Percentiles rank a stretch among this genome's conserved stretches.
Conservation (phyloP, 2,329 filamentous ascomycete species). For the Graphiopsis chlorocephala region DNA sequence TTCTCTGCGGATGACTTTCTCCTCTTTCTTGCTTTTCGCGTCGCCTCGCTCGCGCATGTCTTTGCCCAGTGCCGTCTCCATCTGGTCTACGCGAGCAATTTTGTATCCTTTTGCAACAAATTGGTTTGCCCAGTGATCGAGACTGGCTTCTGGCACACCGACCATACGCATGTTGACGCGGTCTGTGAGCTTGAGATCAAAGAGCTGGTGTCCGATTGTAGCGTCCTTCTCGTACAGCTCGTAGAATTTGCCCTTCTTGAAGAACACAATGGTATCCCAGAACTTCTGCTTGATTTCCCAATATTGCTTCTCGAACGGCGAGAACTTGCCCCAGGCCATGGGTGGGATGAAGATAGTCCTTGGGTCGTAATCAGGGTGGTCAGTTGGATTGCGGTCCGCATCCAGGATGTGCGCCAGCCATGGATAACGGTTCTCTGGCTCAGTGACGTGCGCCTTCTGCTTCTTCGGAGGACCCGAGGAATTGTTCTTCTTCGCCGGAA, state of each 20-base stretch:
- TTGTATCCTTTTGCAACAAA: constrained; percentile 98
- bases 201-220: constrained; percentile 91
- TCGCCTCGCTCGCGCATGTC: constrained; percentile 94
- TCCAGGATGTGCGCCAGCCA: constrained; percentile 88
- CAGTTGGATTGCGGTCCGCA: constrained; percentile 74
- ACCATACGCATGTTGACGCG: constrained; percentile 99
- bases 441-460: constrained; percentile 71
- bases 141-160: constrained; percentile 88
- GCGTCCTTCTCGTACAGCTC: constrained; percentile 98
- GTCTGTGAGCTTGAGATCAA: constrained; percentile 96
- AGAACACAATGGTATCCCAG: constrained; percentile 97
- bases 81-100: constrained; percentile 93
- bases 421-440: constrained; percentile 80
- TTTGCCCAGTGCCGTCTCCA: constrained; percentile 91
- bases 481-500: constrained; percentile 32
- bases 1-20: constrained; percentile 91
- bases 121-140: constrained; percentile 97
- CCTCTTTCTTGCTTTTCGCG: constrained; percentile 66
- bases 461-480: constrained; percentile 34
- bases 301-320: constrained; percentile 95
- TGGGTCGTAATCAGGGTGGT: constrained; percentile 86
- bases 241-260: constrained; percentile 99
- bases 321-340: constrained; percentile 75
- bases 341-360: constrained; percentile 88
- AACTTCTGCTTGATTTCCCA: constrained; percentile 99